Evolutionary conservation across 140 eudicot species (phyloP).

Genomic region (Cichorium intybus): DNA sequence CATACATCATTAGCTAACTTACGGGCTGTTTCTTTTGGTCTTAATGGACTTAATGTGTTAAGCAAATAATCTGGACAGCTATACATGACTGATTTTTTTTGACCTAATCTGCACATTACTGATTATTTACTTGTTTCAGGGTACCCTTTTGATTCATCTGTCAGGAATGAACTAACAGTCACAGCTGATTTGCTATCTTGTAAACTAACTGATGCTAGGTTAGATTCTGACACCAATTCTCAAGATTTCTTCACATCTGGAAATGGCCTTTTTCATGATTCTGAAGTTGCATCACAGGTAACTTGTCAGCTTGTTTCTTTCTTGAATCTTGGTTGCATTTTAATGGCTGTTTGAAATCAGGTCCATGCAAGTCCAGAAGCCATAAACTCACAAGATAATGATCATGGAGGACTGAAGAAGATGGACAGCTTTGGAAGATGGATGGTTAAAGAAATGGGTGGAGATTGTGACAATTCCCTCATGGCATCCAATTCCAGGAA

Average conservation of each 20-base stretch:
- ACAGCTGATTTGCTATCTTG: conserved; percentile 17
- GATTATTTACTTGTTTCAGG: background rate
- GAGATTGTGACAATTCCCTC: conserved; percentile 22
- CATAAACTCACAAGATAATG: background rate
- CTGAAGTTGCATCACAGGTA: background rate
- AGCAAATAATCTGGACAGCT: too few species aligned
- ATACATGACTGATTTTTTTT: too few species aligned
- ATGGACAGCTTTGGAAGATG: conserved; percentile 36
- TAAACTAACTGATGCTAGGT: conserved; percentile 7
- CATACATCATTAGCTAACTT: too few species aligned
- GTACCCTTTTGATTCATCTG: background rate
- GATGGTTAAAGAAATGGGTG: conserved; percentile 35
- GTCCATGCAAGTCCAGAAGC: background rate
- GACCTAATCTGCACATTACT: background rate
- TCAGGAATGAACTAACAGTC: too few species aligned
- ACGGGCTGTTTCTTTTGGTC: too few species aligned
- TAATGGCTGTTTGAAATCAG: background rate
- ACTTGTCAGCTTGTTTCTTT: background rate
- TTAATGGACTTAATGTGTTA: too few species aligned
- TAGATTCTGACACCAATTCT: conserved; percentile 17
- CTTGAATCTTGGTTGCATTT: background rate
- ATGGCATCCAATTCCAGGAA: conserved; percentile 27
- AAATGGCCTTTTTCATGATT: background rate
- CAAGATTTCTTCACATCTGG: conserved; percentile 8
- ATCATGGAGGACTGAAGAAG: conserved; percentile 17